Base-by-base conservation (phyloP, 177 flowering plant species). In the Vitis hybrid region DNA sequence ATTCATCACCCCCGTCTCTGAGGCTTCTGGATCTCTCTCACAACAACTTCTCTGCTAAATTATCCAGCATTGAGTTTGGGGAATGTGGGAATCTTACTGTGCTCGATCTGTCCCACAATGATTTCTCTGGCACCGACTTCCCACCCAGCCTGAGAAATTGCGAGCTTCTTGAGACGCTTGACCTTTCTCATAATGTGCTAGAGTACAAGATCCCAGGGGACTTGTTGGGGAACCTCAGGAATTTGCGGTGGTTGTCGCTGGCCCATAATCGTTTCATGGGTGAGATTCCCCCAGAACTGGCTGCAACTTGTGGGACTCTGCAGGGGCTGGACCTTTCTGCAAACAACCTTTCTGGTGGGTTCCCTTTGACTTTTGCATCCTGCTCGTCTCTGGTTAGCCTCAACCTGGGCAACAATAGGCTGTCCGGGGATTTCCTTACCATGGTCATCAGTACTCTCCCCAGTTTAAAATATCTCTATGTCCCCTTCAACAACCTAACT, bases 401-500 rank as follows among this genome's bases (percentile, higher is more conserved):
- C 29, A 85, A 87, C 52, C 85, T 89, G 14, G 87, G 87, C 10
- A 63, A 62, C 74, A 92, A 92, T 79, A 78, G 69, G 73, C 90
- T 92, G 8, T 79, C 86, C 0, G 94, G 92, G n/a, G 83, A 86
- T 71, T 88, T 89, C 73, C 73, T 90, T 7, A 74, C 45, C n/a
- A 71, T 79, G 1, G 87, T 87, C 56, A 74, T 88, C 56, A 86
- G 93, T 62, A 77, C 74, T 3, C 74, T 89, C n/a, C 69, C 78
- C 0, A 78, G 77, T 22, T 69, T 93, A 26, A 80, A 50, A 31
- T 77, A 75, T 69, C 86, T 93, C 0, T 80, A 70, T 66, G 74
- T 86, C 2, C 75, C 91, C 15, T 89, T 86, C 79, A 93, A 91
- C 80, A 88, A 87, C 70, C 73, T 93, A 53, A 78, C 83, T 10